phyloP scores from a whole-genome alignment of 805 yeast species.

The Deakozyma indianensis region DNA sequence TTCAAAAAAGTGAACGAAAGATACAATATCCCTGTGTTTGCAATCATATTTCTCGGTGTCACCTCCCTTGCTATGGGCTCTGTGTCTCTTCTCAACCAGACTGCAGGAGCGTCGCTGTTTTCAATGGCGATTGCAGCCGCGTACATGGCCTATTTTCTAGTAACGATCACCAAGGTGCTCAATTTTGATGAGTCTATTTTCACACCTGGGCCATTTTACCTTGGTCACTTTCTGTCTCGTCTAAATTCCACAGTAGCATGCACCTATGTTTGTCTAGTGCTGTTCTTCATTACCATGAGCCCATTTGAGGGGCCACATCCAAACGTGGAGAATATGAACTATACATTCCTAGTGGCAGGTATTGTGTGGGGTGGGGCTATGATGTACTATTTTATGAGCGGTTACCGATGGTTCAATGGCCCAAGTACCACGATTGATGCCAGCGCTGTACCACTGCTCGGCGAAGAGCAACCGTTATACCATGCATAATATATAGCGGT shows the following conservation, averaged over 20 bases:
- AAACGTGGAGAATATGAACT: slow-evolving; percentile 38
- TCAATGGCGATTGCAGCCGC: slow-evolving; percentile 48
- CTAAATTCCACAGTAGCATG: slow-evolving; percentile 31
- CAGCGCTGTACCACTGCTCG: neutral
- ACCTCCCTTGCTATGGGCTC: slow-evolving; percentile 49
- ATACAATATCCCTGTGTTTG: slow-evolving; percentile 45
- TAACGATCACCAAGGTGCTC: slow-evolving; percentile 41
- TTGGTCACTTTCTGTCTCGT: slow-evolving; percentile 34
- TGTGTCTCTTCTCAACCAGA: slow-evolving; percentile 38
- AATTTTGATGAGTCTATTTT: slow-evolving; percentile 33
- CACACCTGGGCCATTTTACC: slow-evolving; percentile 47
- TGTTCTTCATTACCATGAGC: slow-evolving; percentile 40
- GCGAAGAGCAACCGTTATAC: too few relatives aligned
- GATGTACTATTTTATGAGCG: slow-evolving; percentile 36
- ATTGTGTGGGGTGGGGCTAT: slow-evolving; percentile 42
- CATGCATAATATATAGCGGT: too few relatives aligned
- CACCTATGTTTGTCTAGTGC: slow-evolving; percentile 34
- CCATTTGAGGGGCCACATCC: slow-evolving; percentile 26
- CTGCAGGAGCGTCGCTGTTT: slow-evolving; percentile 51
- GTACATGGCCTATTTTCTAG: slow-evolving; percentile 45
- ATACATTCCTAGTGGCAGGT: slow-evolving; percentile 47
- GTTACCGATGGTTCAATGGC: slow-evolving; percentile 46
- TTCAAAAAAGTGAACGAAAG: slow-evolving; percentile 32
- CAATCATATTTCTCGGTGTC: slow-evolving; percentile 53
- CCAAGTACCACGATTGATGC: slow-evolving; percentile 22